phyloP scores from a whole-genome alignment of 2,329 filamentous ascomycete species.

The Dothiorella sarmentorum region DNA sequence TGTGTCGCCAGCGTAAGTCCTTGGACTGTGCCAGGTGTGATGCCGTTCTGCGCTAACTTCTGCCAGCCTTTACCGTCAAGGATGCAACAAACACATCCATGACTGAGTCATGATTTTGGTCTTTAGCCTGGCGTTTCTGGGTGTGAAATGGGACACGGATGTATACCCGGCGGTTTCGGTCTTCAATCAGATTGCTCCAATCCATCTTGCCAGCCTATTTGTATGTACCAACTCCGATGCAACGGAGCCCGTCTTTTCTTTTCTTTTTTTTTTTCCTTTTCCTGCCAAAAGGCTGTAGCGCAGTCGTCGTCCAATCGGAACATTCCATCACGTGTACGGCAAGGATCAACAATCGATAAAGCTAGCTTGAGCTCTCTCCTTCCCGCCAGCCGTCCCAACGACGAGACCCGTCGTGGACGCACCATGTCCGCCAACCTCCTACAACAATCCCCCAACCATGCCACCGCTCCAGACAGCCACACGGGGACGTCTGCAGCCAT shows the following conservation, averaged over 20 bases:
- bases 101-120: constrained; percentile 8
- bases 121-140: constrained; percentile 5
- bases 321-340: constrained; percentile 11
- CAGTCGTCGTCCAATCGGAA: not conserved
- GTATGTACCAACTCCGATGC: too few relatives aligned
- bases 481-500: not conserved
- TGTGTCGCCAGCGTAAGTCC: constrained; percentile 86
- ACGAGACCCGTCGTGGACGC: not conserved
- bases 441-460: not conserved
- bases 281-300: not conserved
- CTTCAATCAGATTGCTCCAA: constrained; percentile 4
- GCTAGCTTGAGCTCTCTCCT: constrained; percentile 17
- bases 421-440: constrained; percentile 14
- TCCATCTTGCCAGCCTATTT: not conserved
- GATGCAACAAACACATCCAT: constrained; percentile 24
- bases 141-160: not conserved
- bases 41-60: constrained; percentile 19
- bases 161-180: constrained; percentile 11
- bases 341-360: constrained; percentile 18
- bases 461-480: not conserved
- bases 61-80: constrained; percentile 38
- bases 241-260: too few relatives aligned
- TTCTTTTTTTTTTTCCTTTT: too few relatives aligned
- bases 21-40: not conserved
- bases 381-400: constrained; percentile 11